Evolutionary conservation across 257 asterid genomes (phyloP).

Genomic region (Craterostigma plantagineum): DNA sequence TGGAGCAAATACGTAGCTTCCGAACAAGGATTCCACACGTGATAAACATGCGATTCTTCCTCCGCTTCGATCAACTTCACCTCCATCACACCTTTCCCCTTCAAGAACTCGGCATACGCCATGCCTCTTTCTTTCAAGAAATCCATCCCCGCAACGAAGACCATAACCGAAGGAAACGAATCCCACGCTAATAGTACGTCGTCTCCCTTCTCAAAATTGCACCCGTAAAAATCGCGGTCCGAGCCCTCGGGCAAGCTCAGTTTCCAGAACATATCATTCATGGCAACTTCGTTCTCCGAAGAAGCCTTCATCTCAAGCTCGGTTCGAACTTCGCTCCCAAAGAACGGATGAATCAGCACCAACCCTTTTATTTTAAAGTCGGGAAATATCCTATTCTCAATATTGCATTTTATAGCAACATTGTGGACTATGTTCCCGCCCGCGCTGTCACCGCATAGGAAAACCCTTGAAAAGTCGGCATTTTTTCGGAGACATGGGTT

Average conservation of each 20-base stretch:
- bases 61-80: conserved; percentile 47
- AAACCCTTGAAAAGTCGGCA: conserved; percentile 35
- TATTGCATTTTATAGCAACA: conserved; percentile 16
- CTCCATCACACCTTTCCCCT: conserved; percentile 26
- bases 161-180: no score
- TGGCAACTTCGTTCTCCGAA: conserved; percentile 21
- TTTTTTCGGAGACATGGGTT: conserved; percentile 32
- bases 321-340: conserved; percentile 38
- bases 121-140: conserved; percentile 74
- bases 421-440: conserved; percentile 73
- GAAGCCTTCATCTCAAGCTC: conserved; percentile 27
- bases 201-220: conserved; percentile 50
- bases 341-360: conserved; percentile 53
- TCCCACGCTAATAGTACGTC: no score
- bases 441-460: conserved; percentile 69
- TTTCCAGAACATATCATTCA: conserved; percentile 67
- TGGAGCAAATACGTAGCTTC: conserved; percentile 38
- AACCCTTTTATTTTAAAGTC: conserved; percentile 26
- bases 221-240: conserved; percentile 37
- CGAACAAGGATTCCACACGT: conserved; percentile 44
- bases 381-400: not conserved
- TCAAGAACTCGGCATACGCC: conserved; percentile 34
- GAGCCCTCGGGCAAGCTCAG: conserved; percentile 48
- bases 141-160: conserved; percentile 50
- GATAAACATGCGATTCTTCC: conserved; percentile 41